Conservation (phyloP, 1,284 basidiomycete genomes). For the Cryptococcus maquisensis region DNA sequence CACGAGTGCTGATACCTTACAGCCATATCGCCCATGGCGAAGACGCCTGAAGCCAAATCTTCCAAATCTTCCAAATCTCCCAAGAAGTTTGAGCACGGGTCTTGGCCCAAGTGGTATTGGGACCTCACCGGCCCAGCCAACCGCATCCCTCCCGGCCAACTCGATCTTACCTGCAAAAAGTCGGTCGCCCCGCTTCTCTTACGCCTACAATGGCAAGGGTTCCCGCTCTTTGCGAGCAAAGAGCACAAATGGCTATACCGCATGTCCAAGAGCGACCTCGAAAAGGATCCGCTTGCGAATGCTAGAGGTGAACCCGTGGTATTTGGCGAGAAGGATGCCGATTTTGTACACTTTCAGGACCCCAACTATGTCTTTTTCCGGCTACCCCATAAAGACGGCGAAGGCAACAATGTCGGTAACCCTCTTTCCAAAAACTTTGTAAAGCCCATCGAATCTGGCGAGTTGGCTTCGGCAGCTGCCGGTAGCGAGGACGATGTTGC, state of each 20-base stretch:
- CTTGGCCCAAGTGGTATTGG: constrained; percentile 94
- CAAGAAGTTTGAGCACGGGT: constrained; percentile 18
- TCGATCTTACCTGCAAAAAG: constrained; percentile 83
- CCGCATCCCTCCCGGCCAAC: constrained; percentile 46
- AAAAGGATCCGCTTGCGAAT: constrained; percentile 8
- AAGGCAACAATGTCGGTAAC: constrained; percentile 86
- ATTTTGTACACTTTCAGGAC: constrained; percentile 24
- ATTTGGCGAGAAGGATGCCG: constrained; percentile 16
- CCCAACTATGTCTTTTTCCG: constrained; percentile 65
- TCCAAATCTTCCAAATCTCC: background rate
- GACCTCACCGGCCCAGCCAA: constrained; percentile 58
- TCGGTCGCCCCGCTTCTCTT: constrained; percentile 81
- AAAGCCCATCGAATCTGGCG: constrained; percentile 79
- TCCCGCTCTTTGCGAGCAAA: constrained; percentile 79
- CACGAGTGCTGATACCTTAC: background rate
- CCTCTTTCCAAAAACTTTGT: constrained; percentile 88
- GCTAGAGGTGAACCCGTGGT: constrained; percentile 12
- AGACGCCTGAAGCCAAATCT: background rate
- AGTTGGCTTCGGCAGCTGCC: constrained; percentile 56
- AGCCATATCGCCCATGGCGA: background rate
- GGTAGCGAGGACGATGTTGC: constrained; percentile 48
- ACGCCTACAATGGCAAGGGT: constrained; percentile 79
- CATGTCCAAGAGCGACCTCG: constrained; percentile 53
- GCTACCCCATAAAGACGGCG: constrained; percentile 93
- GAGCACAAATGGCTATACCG: constrained; percentile 91